phyloP scores from a whole-genome alignment of 2,329 filamentous ascomycete species.

The Beauveria sp. region DNA sequence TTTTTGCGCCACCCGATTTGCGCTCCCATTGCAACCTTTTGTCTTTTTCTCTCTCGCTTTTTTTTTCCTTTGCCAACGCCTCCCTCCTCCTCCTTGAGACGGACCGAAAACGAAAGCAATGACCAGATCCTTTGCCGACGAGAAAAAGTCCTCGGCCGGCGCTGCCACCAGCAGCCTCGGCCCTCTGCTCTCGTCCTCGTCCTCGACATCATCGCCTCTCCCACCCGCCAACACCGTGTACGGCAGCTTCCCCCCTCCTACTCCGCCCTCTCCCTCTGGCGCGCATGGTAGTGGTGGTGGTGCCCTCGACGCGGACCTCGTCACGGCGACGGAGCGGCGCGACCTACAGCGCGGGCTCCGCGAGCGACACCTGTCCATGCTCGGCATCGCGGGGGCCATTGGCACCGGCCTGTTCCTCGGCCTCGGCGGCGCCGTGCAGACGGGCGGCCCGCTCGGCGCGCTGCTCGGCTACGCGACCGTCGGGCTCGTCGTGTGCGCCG shows the following conservation, averaged over 20 bases:
- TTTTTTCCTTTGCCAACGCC: too few relatives aligned
- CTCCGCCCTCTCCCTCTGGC: too few relatives aligned
- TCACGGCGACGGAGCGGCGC: conserved; percentile 40
- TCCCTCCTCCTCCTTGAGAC: too few relatives aligned
- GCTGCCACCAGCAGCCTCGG: not conserved
- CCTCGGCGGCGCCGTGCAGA: conserved; percentile 44
- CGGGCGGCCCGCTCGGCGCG: conserved; percentile 40
- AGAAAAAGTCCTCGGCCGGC: not conserved
- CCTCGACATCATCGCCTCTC: too few relatives aligned
- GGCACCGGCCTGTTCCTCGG: conserved; percentile 55
- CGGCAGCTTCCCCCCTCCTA: not conserved
- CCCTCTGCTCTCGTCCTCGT: not conserved
- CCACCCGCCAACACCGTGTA: not conserved
- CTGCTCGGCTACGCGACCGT: conserved; percentile 48
- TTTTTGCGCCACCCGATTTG: too few relatives aligned
- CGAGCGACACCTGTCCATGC: conserved; percentile 50
- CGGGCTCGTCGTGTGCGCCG: conserved; percentile 48
- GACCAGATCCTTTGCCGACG: not conserved
- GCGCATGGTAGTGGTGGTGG: too few relatives aligned
- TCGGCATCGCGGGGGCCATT: conserved; percentile 54
- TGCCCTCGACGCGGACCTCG: conserved; percentile 30
- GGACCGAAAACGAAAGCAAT: too few relatives aligned
- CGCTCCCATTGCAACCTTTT: too few relatives aligned
- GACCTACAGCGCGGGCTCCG: conserved; percentile 40
- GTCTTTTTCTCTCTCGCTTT: too few relatives aligned